These are phyloP conservation scores for Durotheca rogersii DNA, from an alignment of 495 filamentous ascomycete genomes.

Conservation along the genomic window DNA sequence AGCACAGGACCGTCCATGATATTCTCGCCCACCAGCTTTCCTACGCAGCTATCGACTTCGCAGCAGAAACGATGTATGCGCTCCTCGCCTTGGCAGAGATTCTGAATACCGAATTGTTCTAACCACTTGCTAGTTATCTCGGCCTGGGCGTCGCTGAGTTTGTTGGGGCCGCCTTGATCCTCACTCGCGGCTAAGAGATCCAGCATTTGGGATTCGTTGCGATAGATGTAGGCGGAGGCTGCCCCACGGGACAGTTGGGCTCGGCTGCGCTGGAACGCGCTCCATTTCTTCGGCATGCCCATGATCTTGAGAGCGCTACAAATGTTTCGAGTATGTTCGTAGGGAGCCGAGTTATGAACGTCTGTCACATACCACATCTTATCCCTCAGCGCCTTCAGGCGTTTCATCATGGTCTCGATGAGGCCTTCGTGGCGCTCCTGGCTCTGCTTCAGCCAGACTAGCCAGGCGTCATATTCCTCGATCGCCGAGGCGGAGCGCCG, in stretches of 20 bases:
- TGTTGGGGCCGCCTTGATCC: slow-evolving; percentile 87
- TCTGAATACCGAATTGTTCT: slow-evolving; percentile 77
- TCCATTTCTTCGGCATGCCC: slow-evolving; percentile 61
- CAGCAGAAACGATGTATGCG: slow-evolving; percentile 91
- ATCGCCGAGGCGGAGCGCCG: slow-evolving; percentile 64
- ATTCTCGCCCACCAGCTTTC: slow-evolving; percentile 81
- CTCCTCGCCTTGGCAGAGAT: slow-evolving; percentile 95
- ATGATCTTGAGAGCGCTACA: slow-evolving; percentile 89
- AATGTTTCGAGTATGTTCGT: slow-evolving; percentile 86
- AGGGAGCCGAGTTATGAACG: slow-evolving; percentile 85
- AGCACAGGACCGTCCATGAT: slow-evolving; percentile 85
- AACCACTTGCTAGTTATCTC: slow-evolving; percentile 86
- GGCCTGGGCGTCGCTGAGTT: slow-evolving; percentile 93
- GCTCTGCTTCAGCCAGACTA: slow-evolving; percentile 71
- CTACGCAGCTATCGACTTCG: slow-evolving; percentile 84
- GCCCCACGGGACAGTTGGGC: slow-evolving; percentile 58
- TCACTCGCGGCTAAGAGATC: slow-evolving; percentile 80
- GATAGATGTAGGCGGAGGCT: slow-evolving; percentile 69
- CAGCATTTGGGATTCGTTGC: slow-evolving; percentile 82
- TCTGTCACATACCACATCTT: slow-evolving; percentile 99
- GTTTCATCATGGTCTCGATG: slow-evolving; percentile 67
- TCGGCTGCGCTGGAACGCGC: slow-evolving; percentile 54
- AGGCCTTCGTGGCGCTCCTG: slow-evolving; percentile 67
- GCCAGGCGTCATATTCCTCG: slow-evolving; percentile 73
- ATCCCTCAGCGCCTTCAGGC: slow-evolving; percentile 69